phyloP scores from a whole-genome alignment of 139 green algal genomes.

The Asterochloris erici region DNA sequence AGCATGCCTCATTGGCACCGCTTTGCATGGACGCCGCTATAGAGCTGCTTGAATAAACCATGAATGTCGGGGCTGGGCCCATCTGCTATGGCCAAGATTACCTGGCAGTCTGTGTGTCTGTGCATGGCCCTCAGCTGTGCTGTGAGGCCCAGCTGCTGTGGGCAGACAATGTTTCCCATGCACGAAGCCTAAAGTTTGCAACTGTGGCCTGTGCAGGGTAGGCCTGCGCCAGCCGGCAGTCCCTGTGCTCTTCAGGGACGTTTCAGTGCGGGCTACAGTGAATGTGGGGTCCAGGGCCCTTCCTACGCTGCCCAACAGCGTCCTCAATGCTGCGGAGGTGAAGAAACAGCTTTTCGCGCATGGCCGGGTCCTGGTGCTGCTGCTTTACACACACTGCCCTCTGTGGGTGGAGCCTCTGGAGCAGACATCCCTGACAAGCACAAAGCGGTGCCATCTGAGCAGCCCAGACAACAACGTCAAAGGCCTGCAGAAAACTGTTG shows the following conservation, averaged over 20 bases:
- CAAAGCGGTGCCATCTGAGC: no score
- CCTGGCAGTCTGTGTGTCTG: neutral
- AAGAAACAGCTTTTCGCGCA: neutral
- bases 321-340: constrained; percentile 15
- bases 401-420: no score
- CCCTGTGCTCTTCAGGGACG: neutral
- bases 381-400: neutral
- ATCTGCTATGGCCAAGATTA: neutral
- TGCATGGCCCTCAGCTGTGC: neutral
- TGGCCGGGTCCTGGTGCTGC: neutral
- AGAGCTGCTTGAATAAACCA: neutral
- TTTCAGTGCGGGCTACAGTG: neutral
- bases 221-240: neutral
- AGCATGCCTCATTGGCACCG: no score
- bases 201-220: neutral
- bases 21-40: neutral
- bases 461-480: no score
- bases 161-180: neutral
- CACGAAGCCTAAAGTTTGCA: neutral
- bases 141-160: neutral
- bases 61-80: neutral
- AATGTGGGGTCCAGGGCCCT: constrained; percentile 2
- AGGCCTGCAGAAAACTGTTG: no score
- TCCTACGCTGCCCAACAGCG: constrained; percentile 8
- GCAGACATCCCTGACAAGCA: no score